Base-by-base conservation (phyloP, 2,329 filamentous ascomycete genomes). In the Fusarium sp. region DNA sequence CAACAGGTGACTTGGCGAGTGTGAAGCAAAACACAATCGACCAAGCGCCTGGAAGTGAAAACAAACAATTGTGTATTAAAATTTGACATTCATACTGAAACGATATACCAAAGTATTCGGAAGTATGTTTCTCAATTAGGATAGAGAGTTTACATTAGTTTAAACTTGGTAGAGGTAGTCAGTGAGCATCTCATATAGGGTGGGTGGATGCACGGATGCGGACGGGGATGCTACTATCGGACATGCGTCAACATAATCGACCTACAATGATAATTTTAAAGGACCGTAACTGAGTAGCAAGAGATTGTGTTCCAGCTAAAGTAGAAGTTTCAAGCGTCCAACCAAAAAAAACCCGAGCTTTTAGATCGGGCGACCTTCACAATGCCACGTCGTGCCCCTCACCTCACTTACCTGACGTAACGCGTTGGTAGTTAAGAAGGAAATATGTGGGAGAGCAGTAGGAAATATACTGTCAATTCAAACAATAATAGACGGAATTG, bases 361-460 rank as follows among this genome's bases (percentile, higher is more conserved):
- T 51, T 52, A 19, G 20, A 37, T 49, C 32, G 15, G 35, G 37
- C 23, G 44, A 44, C 51, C 27, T 47, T 37, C 44, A 65, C 45
- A 40, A 68, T 58, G 43, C 56, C 41, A 55, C 27, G 41, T 53
- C n/a, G 40, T 62, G 62, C 65, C 65, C 66, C 66, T 69, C 66
- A 69, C 66, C 66, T 69, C 66, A 69, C 65, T 69, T 65, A 69
- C 61, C 53, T 67, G 66, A 69, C 61, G 65, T 69, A 68, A 65
- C 56, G 35, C 52, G 52, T 57, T 19, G 15, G 27, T 44, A 30
- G 56, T 33, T 33, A 47, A n/a, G 48, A 20, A 17, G 22, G 25
- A 27, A 49, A 30, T 22, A 23, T 33, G 41, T 25, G 32, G 37
- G 19, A 58, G 43, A 19, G 27, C 8, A 22, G 14, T 33, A 14